A percentile compares a stretch with the other conserved stretches of the same genome.
These are phyloP conservation scores for Stromatinia cepivora DNA, from an alignment of 2,329 filamentous ascomycete genomes.

Conservation along the genomic window DNA sequence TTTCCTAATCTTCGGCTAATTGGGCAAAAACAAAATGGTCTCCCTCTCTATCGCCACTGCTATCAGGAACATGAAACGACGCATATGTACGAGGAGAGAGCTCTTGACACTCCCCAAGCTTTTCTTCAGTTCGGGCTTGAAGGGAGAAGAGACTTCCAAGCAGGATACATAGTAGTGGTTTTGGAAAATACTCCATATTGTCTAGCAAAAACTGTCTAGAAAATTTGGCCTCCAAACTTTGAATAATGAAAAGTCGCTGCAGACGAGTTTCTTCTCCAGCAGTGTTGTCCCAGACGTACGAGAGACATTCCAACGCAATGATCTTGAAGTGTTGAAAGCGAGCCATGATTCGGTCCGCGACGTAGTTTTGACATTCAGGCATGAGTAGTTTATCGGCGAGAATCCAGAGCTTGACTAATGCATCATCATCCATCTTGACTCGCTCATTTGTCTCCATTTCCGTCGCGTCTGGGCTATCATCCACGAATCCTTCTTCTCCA, in stretches of 20 bases:
- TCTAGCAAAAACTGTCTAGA: no score
- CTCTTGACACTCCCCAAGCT: background rate
- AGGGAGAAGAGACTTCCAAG: no score
- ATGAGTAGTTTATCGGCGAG: slow-evolving; percentile 23
- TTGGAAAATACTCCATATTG: no score
- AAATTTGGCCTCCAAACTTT: no score
- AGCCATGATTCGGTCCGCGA: background rate
- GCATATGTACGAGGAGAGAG: no score
- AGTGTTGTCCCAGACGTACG: background rate
- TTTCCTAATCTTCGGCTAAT: no score
- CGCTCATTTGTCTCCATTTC: background rate
- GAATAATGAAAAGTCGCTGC: no score
- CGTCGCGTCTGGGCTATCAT: background rate
- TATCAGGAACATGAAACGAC: no score
- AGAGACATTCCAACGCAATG: background rate
- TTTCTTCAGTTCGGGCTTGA: no score
- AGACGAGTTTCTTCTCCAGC: background rate
- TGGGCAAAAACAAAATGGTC: no score
- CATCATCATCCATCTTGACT: background rate
- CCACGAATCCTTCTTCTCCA: background rate
- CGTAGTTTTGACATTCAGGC: slow-evolving; percentile 21
- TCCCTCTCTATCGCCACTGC: no score
- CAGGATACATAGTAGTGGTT: no score
- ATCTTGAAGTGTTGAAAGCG: background rate
- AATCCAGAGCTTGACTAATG: slow-evolving; percentile 23